Evolutionary conservation across 2,329 filamentous ascomycete species (phyloP).

Genomic region (Neofusicoccum laricinum): DNA sequence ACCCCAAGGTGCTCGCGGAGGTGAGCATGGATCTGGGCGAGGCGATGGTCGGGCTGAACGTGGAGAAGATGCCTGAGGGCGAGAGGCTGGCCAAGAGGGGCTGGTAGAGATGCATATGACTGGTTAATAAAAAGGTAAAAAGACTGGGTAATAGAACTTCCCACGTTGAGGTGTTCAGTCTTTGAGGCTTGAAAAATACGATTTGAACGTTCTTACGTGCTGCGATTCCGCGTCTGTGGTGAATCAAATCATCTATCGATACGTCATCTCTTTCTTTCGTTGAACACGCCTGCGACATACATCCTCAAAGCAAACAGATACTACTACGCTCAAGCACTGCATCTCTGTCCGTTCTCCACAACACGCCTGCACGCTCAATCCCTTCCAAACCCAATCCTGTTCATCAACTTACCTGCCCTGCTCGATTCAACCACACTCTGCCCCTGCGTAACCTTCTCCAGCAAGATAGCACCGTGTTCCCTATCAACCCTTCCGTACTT

Average conservation of each 20-base stretch:
- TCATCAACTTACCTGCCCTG: constrained; percentile 9
- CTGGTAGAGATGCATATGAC: constrained; percentile 57
- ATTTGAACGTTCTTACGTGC: too few relatives aligned
- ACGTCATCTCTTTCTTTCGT: too few relatives aligned
- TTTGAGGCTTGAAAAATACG: too few relatives aligned
- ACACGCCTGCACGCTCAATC: not conserved
- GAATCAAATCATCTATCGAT: too few relatives aligned
- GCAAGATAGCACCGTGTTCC: constrained; percentile 77
- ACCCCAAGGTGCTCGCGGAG: constrained; percentile 80
- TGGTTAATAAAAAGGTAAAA: too few relatives aligned
- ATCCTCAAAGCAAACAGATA: too few relatives aligned
- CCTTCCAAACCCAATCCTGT: constrained; percentile 9
- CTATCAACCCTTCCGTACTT: constrained; percentile 93
- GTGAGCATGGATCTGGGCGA: constrained; percentile 88
- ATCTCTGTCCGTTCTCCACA: too few relatives aligned
- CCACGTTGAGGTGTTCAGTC: too few relatives aligned
- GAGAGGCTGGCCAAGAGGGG: constrained; percentile 84
- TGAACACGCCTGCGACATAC: too few relatives aligned
- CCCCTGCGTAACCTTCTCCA: constrained; percentile 66
- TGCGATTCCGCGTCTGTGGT: too few relatives aligned
- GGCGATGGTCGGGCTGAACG: constrained; percentile 96
- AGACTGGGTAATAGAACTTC: too few relatives aligned
- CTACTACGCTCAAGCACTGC: too few relatives aligned
- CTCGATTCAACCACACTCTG: not conserved
- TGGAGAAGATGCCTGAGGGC: constrained; percentile 68